Evolutionary conservation across 176 grass and related monocot genomes (phyloP).

Genomic region (Secale cereale): DNA sequence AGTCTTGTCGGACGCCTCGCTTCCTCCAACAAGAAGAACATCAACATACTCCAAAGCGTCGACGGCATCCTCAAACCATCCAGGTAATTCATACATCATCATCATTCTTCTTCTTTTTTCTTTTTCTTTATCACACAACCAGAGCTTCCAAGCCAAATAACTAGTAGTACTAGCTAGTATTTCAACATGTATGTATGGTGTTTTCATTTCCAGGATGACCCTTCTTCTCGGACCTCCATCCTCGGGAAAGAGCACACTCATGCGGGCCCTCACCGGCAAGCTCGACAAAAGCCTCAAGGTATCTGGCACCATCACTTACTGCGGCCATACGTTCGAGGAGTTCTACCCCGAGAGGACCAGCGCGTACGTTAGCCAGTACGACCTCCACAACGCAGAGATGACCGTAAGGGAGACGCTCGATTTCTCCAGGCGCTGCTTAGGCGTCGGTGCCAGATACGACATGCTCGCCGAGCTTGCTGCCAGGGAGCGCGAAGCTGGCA

Average conservation of each 20-base stretch:
- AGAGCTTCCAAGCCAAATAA: too few relatives aligned
- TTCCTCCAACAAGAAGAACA: conserved; percentile 63
- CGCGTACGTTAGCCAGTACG: conserved; percentile 63
- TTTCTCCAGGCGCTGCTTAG: conserved; percentile 66
- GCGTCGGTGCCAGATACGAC: conserved; percentile 60
- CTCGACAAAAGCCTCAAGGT: conserved; percentile 67
- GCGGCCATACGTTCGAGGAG: conserved; percentile 47
- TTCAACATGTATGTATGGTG: neutral
- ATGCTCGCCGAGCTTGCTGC: conserved; percentile 51
- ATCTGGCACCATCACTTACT: conserved; percentile 48
- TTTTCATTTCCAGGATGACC: conserved; percentile 67
- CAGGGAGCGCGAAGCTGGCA: conserved; percentile 56
- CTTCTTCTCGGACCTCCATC: conserved; percentile 94
- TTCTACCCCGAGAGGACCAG: conserved; percentile 67
- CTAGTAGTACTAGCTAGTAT: too few relatives aligned
- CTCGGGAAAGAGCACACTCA: conserved; percentile 85
- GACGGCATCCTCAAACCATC: conserved; percentile 78
- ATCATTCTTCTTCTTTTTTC: neutral
- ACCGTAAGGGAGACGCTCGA: conserved; percentile 69
- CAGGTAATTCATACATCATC: too few relatives aligned
- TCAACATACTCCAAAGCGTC: conserved; percentile 64
- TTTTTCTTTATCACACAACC: too few relatives aligned
- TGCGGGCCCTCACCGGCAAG: conserved; percentile 77
- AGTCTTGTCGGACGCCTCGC: conserved; percentile 48
- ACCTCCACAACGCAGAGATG: conserved; percentile 73